These are phyloP conservation scores for Myriosclerotinia scirpicola DNA, from an alignment of 2,329 filamentous ascomycete species.

Conservation along the genomic window DNA sequence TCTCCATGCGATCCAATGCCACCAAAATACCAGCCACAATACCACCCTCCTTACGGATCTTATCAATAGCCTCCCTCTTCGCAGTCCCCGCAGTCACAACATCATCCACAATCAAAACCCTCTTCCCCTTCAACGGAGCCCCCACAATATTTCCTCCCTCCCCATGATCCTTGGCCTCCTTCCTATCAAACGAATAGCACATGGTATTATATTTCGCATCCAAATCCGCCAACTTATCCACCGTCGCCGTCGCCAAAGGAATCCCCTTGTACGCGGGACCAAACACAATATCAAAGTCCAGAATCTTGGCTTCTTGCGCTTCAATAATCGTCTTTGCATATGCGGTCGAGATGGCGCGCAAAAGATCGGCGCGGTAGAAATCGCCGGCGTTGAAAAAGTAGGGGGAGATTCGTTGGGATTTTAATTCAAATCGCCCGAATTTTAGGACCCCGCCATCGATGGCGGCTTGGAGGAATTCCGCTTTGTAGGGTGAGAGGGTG, in stretches of 20 bases:
- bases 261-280: constrained; percentile 97
- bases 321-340: constrained; percentile 68
- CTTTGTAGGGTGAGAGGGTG: constrained; percentile 63
- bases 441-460: constrained; percentile 69
- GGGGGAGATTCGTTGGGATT: constrained; percentile 85
- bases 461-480: constrained; percentile 68
- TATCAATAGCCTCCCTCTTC: constrained; percentile 86
- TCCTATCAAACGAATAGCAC: constrained; percentile 90
- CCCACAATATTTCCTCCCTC: constrained; percentile 94
- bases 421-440: constrained; percentile 84
- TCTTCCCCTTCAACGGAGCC: constrained; percentile 78
- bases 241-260: constrained; percentile 76
- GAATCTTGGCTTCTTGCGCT: constrained; percentile 44
- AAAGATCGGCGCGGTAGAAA: constrained; percentile 79
- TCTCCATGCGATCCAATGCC: constrained; percentile 84
- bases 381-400: constrained; percentile 98
- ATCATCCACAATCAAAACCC: constrained; percentile 89
- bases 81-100: constrained; percentile 95
- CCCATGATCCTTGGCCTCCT: constrained; percentile 94
- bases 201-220: constrained; percentile 67
- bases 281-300: constrained; percentile 82
- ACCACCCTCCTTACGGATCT: constrained; percentile 84
- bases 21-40: constrained; percentile 84
- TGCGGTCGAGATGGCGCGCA: constrained; percentile 74
- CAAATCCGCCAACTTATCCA: constrained; percentile 71